These are phyloP conservation scores for Candida ovalis DNA, from an alignment of 805 yeast species.

Conservation along the genomic window DNA sequence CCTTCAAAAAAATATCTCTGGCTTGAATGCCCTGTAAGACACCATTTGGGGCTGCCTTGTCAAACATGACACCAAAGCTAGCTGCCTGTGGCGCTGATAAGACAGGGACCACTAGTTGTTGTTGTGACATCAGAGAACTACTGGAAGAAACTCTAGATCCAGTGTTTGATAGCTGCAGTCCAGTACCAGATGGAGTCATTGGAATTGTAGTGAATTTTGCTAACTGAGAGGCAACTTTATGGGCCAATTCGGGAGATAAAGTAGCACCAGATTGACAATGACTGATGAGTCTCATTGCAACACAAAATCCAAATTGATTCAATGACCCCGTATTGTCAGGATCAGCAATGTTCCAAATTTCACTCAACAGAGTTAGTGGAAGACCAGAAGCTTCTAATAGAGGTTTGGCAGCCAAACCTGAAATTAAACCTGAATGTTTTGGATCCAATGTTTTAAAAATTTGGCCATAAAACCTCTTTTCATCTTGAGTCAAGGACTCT, in stretches of 20 bases:
- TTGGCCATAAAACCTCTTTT: constrained; percentile 66
- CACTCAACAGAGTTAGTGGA: constrained; percentile 73
- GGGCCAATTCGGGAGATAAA: constrained; percentile 48
- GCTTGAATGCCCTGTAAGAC: constrained; percentile 73
- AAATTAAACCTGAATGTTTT: constrained; percentile 72
- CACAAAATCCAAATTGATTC: constrained; percentile 73
- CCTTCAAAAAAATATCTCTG: constrained; percentile 81
- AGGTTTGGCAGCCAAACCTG: constrained; percentile 83
- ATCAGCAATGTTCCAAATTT: constrained; percentile 95
- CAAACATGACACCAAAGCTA: constrained; percentile 68
- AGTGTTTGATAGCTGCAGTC: constrained; percentile 15
- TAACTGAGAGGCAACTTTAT: constrained; percentile 50
- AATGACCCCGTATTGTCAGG: constrained; percentile 81
- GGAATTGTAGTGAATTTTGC: constrained; percentile 51
- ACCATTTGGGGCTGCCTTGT: constrained; percentile 57
- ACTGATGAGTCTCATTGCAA: constrained; percentile 86
- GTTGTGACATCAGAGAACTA: constrained; percentile 27
- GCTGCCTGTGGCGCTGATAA: constrained; percentile 55
- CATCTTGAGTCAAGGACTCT: constrained; percentile 62
- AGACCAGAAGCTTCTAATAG: constrained; percentile 84
- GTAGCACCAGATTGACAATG: constrained; percentile 74
- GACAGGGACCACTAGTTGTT: constrained; percentile 41
- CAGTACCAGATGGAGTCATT: constrained; percentile 35
- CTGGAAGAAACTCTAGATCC: constrained; percentile 34
- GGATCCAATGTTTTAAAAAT: constrained; percentile 78